Percentiles rank a stretch among this genome's conserved stretches.
These are phyloP conservation scores for Rehmannia glutinosa DNA, from an alignment of 257 asterid genomes.

Conservation along the genomic window DNA sequence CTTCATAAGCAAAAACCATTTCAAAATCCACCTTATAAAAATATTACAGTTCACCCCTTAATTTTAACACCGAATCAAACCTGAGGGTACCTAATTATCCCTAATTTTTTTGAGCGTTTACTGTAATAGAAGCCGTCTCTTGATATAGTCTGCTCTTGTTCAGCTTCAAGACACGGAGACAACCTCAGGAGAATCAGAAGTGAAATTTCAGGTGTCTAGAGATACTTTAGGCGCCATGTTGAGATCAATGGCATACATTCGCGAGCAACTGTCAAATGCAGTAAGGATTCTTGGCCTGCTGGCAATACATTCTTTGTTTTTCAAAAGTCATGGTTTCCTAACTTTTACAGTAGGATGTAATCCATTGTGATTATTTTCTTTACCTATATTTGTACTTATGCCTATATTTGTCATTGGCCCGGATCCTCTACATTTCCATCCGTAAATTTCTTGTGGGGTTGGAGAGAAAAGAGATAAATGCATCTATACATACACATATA, in stretches of 20 bases:
- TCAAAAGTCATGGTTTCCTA: slow-evolving; percentile 2
- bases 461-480: too few relatives aligned
- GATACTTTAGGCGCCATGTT: slow-evolving; percentile 81
- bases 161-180: slow-evolving; percentile 88
- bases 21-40: too few relatives aligned
- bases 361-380: not conserved
- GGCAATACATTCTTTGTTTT: slow-evolving; percentile 1
- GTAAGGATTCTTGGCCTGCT: slow-evolving; percentile 34
- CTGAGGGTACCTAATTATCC: slow-evolving; percentile 35
- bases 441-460: too few relatives aligned
- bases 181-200: slow-evolving; percentile 66
- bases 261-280: slow-evolving; percentile 66
- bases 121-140: too few relatives aligned
- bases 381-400: too few relatives aligned
- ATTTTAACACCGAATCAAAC: slow-evolving; percentile 63
- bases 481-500: too few relatives aligned
- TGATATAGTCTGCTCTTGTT: slow-evolving; percentile 5
- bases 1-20: too few relatives aligned
- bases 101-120: not conserved
- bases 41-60: too few relatives aligned
- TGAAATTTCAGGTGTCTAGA: slow-evolving; percentile 75
- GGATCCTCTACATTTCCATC: too few relatives aligned
- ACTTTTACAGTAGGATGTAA: not conserved
- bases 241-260: slow-evolving; percentile 81
- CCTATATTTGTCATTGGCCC: too few relatives aligned